Evolutionary conservation across 2,329 filamentous ascomycete species (phyloP).

Genomic region (Talaromyces sp.): DNA sequence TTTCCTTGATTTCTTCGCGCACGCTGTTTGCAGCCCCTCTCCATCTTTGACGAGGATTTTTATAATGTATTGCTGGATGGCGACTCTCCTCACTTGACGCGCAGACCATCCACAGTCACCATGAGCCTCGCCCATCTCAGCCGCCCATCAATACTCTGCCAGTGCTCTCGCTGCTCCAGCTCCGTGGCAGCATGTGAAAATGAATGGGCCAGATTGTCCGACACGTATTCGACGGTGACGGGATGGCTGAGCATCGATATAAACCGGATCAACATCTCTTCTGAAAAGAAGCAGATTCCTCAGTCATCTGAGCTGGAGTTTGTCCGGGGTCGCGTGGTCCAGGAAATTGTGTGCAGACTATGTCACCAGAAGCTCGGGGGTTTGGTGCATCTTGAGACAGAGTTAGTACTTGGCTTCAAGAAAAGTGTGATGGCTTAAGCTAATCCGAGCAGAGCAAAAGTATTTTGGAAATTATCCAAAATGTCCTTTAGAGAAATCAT

Average conservation of each 20-base stretch:
- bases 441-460: conserved; percentile 28
- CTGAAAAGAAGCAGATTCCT: conserved; percentile 36
- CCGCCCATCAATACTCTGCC: conserved; percentile 37
- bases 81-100: neutral
- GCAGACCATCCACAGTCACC: neutral
- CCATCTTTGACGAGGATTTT: neutral
- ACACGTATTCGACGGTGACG: conserved; percentile 34
- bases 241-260: conserved; percentile 39
- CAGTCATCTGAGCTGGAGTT: conserved; percentile 34
- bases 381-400: conserved; percentile 33
- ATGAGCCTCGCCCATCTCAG: conserved; percentile 38
- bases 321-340: conserved; percentile 34
- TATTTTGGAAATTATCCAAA: conserved; percentile 41
- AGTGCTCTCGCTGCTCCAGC: conserved; percentile 39
- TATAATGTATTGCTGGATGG: neutral
- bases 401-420: conserved; percentile 25
- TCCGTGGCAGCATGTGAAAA: conserved; percentile 41
- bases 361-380: conserved; percentile 39
- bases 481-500: conserved; percentile 39
- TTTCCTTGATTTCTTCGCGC: neutral
- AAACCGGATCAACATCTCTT: conserved; percentile 35
- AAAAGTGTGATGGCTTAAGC: neutral
- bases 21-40: conserved; percentile 1
- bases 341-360: conserved; percentile 37
- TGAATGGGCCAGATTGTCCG: conserved; percentile 40